Evolutionary conservation across 1,139 yeast species (phyloP).

Genomic region (Yamadazyma trypodendri): DNA sequence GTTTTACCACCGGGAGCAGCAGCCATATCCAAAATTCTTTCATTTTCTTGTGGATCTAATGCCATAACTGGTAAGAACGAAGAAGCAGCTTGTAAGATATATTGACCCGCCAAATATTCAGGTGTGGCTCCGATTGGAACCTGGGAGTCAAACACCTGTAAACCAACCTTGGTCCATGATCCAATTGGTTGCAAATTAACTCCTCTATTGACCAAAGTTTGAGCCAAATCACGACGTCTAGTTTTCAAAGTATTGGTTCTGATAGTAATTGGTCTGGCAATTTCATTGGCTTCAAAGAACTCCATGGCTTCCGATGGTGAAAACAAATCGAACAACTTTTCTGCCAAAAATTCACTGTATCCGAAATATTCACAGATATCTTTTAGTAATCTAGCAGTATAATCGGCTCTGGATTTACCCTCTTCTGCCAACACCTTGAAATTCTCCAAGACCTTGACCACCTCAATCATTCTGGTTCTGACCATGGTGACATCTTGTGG

Average conservation of each 20-base stretch:
- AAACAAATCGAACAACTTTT: slow-evolving; percentile 84
- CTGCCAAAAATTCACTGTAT: slow-evolving; percentile 93
- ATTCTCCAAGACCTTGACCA: slow-evolving; percentile 93
- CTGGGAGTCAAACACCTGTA: slow-evolving; percentile 95
- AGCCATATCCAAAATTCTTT: slow-evolving; percentile 96
- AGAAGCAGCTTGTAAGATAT: slow-evolving; percentile 97
- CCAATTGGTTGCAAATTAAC: slow-evolving; percentile 97
- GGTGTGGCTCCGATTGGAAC: slow-evolving; percentile 99
- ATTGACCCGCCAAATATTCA: slow-evolving; percentile 96
- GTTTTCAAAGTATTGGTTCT: slow-evolving; percentile 95
- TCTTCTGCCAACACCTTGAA: slow-evolving; percentile 82
- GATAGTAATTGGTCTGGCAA: slow-evolving; percentile 92
- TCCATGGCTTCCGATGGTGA: slow-evolving; percentile 97
- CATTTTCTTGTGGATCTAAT: slow-evolving; percentile 91
- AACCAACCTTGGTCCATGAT: slow-evolving; percentile 96
- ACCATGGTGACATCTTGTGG: slow-evolving; percentile 78
- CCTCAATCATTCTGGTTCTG: slow-evolving; percentile 92
- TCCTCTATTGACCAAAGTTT: slow-evolving; percentile 91
- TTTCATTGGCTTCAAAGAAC: slow-evolving; percentile 97
- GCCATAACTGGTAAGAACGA: slow-evolving; percentile 98
- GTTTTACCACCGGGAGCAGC: slow-evolving; percentile 99
- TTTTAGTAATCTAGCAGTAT: slow-evolving; percentile 67
- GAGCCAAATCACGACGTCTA: slow-evolving; percentile 94
- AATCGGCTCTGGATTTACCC: slow-evolving; percentile 82
- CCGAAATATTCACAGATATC: slow-evolving; percentile 96